phyloP scores from a whole-genome alignment of 2,329 filamentous ascomycete species.

The Penicillium capsulatum region DNA sequence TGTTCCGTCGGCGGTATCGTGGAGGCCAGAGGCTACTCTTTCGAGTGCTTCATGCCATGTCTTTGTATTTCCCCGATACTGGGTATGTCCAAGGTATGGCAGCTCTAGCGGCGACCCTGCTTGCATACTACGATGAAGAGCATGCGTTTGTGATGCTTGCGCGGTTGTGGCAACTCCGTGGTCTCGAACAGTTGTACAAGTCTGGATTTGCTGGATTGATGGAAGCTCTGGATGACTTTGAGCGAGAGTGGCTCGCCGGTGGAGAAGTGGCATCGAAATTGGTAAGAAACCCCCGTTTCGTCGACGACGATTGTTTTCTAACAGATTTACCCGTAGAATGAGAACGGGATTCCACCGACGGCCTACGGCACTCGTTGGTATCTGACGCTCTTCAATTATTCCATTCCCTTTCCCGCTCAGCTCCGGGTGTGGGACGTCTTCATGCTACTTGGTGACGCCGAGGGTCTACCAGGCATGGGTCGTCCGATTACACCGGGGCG shows the following conservation, averaged over 20 bases:
- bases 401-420: slow-evolving; percentile 88
- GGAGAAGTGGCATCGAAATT: slow-evolving; percentile 77
- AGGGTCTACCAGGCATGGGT: slow-evolving; percentile 38
- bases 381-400: slow-evolving; percentile 94
- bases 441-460: slow-evolving; percentile 79
- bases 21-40: slow-evolving; percentile 91
- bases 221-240: slow-evolving; percentile 78
- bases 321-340: slow-evolving; percentile 50
- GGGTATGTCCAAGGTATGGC: slow-evolving; percentile 99
- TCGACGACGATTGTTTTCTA: not conserved
- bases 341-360: slow-evolving; percentile 76
- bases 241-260: slow-evolving; percentile 72
- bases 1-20: slow-evolving; percentile 89
- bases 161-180: slow-evolving; percentile 85
- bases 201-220: slow-evolving; percentile 83
- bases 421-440: slow-evolving; percentile 97
- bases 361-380: slow-evolving; percentile 98
- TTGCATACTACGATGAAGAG: slow-evolving; percentile 97
- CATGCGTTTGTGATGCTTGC: slow-evolving; percentile 92
- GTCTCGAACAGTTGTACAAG: slow-evolving; percentile 77
- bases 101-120: slow-evolving; percentile 79
- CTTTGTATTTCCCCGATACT: slow-evolving; percentile 82
- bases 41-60: slow-evolving; percentile 84
- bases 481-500: slow-evolving; percentile 21
- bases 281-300: slow-evolving; percentile 50